A percentile compares a stretch with the other conserved stretches of the same genome.
Evolutionary conservation across 768 basidiomycete genomes (phyloP).

Genomic region (Leccinum imitatum): DNA sequence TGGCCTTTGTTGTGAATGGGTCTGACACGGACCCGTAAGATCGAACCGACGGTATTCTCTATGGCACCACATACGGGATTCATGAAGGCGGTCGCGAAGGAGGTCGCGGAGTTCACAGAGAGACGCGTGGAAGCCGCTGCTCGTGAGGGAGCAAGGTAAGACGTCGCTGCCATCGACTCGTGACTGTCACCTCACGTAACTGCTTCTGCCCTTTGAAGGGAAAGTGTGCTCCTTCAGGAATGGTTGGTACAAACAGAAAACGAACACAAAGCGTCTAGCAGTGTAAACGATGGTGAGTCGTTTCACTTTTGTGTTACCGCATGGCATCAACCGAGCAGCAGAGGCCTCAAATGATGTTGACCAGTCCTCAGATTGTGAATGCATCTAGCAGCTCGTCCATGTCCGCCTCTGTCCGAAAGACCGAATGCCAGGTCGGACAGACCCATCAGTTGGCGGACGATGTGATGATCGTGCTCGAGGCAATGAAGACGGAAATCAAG

Average conservation of each 20-base stretch:
- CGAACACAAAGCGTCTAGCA: not conserved
- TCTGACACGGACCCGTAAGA: constrained; percentile 30
- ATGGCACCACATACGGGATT: constrained; percentile 50
- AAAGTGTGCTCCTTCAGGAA: constrained; percentile 40
- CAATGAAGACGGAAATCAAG: constrained; percentile 66
- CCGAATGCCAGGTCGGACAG: constrained; percentile 45
- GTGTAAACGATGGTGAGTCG: constrained; percentile 7
- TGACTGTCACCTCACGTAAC: not conserved
- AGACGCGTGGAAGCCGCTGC: constrained; percentile 38
- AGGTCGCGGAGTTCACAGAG: constrained; percentile 42
- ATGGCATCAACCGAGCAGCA: not conserved
- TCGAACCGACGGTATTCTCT: constrained; percentile 53
- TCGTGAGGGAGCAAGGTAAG: constrained; percentile 43
- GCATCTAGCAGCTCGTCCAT: constrained; percentile 35
- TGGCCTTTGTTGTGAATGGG: not conserved
- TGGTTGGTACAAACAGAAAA: constrained; percentile 39
- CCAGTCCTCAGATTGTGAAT: constrained; percentile 4
- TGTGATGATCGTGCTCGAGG: constrained; percentile 52
- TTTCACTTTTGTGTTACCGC: not conserved
- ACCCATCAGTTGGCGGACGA: constrained; percentile 40
- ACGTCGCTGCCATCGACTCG: not conserved
- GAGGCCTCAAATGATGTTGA: constrained; percentile 2
- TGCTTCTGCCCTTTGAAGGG: constrained; percentile 29
- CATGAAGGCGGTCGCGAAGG: constrained; percentile 38
- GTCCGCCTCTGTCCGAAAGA: constrained; percentile 51